Evolutionary conservation across 2,329 filamentous ascomycete species (phyloP).

Genomic region (Emmonsiellopsis sp.): DNA sequence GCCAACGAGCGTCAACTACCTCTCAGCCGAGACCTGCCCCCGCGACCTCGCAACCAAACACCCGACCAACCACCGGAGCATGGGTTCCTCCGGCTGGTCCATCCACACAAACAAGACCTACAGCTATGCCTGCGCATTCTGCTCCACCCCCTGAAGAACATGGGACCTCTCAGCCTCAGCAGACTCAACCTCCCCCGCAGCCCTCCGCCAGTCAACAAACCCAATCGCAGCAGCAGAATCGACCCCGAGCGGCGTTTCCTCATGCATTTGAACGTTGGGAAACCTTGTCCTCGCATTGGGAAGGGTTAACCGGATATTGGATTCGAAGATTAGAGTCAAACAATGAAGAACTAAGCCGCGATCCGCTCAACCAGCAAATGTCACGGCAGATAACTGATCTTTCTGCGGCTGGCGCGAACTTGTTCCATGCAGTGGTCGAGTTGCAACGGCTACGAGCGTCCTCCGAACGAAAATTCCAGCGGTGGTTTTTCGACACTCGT

Average conservation of each 20-base stretch:
- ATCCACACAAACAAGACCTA: conserved; percentile 4
- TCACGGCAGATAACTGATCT: conserved; percentile 91
- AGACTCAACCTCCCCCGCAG: not conserved
- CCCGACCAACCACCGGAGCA: not conserved
- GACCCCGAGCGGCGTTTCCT: conserved; percentile 62
- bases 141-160: conserved; percentile 2
- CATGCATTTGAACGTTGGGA: conserved; percentile 98
- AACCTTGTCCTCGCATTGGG: conserved; percentile 93
- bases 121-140: not conserved
- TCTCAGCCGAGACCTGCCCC: conserved; percentile 9
- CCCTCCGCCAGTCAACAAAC: conserved; percentile 3
- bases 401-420: conserved; percentile 91
- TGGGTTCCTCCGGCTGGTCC: conserved; percentile 1
- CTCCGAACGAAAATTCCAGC: conserved; percentile 93
- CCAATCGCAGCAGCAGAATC: conserved; percentile 11
- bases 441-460: conserved; percentile 86
- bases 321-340: conserved; percentile 87
- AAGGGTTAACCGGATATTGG: conserved; percentile 95
- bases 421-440: conserved; percentile 96
- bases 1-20: conserved; percentile 6
- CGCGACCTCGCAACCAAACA: not conserved
- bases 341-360: conserved; percentile 69
- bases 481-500: conserved; percentile 96
- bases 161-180: conserved; percentile 1
- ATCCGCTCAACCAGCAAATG: conserved; percentile 77